Base-by-base conservation (phyloP, 2,329 filamentous ascomycete genomes). In the Colletotrichum phormii region DNA sequence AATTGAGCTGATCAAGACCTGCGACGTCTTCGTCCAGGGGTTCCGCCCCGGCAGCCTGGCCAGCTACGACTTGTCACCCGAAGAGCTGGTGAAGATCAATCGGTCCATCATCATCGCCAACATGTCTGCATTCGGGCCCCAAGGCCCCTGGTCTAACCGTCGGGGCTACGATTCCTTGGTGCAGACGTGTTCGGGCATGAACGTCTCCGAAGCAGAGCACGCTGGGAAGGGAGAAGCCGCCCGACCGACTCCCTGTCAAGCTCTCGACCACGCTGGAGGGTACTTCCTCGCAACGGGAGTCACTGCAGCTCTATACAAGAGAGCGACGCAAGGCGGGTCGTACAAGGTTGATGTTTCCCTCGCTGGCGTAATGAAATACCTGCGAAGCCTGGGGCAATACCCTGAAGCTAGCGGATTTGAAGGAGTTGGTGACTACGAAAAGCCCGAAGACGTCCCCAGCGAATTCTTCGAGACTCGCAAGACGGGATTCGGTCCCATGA, bases 321-420 rank as follows among this genome's bases (percentile, higher is more conserved):
- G 85, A 15, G 83, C 83, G 0, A 79, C 74, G 0, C 80, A 83
- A 22, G 87, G 86, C 1, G 86, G 86, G 0, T 82, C 84, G 0
- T 90, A 86, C 78, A 77, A 83, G n/a, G 85, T 90, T 0, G 81
- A 88, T 33, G 88, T 90, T 0, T 89, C 87, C 8, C 81, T 91
- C 3, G 59, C 67, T 4, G 51, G 60, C 3, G 59, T 57, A 3
- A 87, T 87, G 86, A 89, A 86, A 75, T 90, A 90, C 77, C 77
- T 91, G 49, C 81, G 87, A 33, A 88, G 86, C 35, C 76, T 91
- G 15, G 89, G 89, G 0, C 88, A 88, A 70, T 86, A 85, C 73
- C 78, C 81, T 4, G 86, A 82, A 0, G 76, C 75, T 1, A 80
- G 75, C 2, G 87, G 87, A 0, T 90, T 89, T 55, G 75, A 83